Evolutionary conservation across 495 filamentous ascomycete genomes (phyloP).

Genomic region (Penicillium coprophilum): DNA sequence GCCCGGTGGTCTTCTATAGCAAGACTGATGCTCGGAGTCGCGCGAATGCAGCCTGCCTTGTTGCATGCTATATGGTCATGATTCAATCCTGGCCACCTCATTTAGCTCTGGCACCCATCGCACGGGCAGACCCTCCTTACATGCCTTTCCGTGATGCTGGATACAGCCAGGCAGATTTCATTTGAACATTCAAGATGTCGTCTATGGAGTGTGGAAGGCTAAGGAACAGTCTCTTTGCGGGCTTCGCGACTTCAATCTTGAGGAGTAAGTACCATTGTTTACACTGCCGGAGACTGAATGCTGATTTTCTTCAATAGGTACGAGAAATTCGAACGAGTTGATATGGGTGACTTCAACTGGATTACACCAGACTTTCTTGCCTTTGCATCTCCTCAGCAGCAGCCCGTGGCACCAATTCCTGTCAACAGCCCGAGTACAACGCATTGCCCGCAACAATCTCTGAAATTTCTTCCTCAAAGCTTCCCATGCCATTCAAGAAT

Average conservation of each 20-base stretch:
- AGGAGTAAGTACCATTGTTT: constrained; percentile 64
- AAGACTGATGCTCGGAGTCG: constrained; percentile 87
- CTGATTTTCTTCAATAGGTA: constrained; percentile 55
- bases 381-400: constrained; percentile 90
- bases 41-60: constrained; percentile 93
- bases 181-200: constrained; percentile 93
- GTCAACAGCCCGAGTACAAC: constrained; percentile 65
- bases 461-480: constrained; percentile 59
- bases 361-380: constrained; percentile 91
- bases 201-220: constrained; percentile 98
- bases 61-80: constrained; percentile 97
- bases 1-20: constrained; percentile 92
- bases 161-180: constrained; percentile 97
- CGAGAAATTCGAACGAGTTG: constrained; percentile 90
- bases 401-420: constrained; percentile 67
- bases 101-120: constrained; percentile 91
- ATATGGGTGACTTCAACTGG: constrained; percentile 99
- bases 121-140: constrained; percentile 90
- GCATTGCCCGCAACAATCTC: constrained; percentile 66
- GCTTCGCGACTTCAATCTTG: constrained; percentile 84
- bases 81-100: constrained; percentile 99
- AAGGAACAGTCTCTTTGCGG: constrained; percentile 91
- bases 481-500: constrained; percentile 89
- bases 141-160: constrained; percentile 99
- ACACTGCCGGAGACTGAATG: background rate